Evolutionary conservation across 2,329 filamentous ascomycete genomes (phyloP), one percentile per base, ranked within the genome.

Genomic region (Beauveria asiatica): DNA sequence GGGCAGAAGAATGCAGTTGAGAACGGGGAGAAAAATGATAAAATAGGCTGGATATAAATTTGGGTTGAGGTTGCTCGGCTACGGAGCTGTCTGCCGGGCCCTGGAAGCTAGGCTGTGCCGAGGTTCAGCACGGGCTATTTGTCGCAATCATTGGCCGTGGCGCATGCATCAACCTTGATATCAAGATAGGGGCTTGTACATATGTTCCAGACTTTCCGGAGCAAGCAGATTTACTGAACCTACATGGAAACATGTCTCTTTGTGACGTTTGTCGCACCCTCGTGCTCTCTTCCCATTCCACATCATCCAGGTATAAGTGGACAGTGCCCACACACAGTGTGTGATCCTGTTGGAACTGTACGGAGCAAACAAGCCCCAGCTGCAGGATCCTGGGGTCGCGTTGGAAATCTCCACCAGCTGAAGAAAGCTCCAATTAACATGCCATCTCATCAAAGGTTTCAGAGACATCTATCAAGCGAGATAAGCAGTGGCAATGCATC

Each of bases 381-480:
- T 41, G 41, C 52, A 17, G 25, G 53, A 37, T 37, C 33, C 50
- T 37, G 51, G 33, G 37, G 37, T 39, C 21, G 45, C 21, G 30
- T 41, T 39, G 54, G 21, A 57, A 17, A 41, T 41, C 54, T 57
- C 54, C 54, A 49, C 54, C 44, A 49, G 54, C 54, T 49, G 54
- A 57, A 25, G 33, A 41, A 39, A 21, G 37, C 45, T 42, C 45
- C 45, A 42, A 37, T 44, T 17, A 50, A 45, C 37, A 16, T 48
- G n/a, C 30, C 53, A 44, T 54, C 49, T 3, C 51, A 54, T 33
- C 48, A 44, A 41, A 21, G n/a, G 39, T 30, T 45, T 23, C 27
- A 17, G 17, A 56, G 42, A 46, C 11, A 42, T 44, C 46, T 30
- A 25, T 41, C 45, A 13, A 41, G n/a, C 39, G n/a, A 46, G 17